These are phyloP conservation scores for Linum tenue DNA, from an alignment of 345 rosid genomes.

Conservation along the genomic window DNA sequence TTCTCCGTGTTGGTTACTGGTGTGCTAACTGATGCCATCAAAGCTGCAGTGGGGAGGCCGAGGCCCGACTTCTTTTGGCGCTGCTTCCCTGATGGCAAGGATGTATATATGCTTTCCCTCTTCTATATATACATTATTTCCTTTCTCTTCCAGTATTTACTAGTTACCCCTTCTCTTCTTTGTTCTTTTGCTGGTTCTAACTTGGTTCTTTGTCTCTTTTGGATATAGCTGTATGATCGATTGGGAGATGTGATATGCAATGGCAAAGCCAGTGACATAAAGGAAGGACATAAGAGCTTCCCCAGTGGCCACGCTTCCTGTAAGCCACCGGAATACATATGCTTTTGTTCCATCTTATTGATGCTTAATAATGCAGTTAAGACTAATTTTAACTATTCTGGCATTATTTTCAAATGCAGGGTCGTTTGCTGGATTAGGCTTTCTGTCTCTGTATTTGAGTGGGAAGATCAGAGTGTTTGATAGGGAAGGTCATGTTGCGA, in stretches of 20 bases:
- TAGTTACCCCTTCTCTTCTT: not conserved
- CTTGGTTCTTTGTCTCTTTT: not conserved
- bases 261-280: constrained; percentile 41
- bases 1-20: constrained; percentile 65
- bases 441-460: constrained; percentile 53
- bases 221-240: constrained; percentile 30
- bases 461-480: constrained; percentile 58
- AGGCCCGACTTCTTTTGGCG: constrained; percentile 97
- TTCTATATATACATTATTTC: not conserved
- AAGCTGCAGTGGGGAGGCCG: constrained; percentile 68
- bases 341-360: too few relatives aligned
- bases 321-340: constrained; percentile 14
- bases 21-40: constrained; percentile 69
- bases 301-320: constrained; percentile 88
- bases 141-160: not conserved
- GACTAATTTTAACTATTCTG: too few relatives aligned
- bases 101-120: constrained; percentile 18
- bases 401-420: constrained; percentile 23
- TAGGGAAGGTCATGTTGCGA: constrained; percentile 39
- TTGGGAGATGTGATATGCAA: constrained; percentile 69
- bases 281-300: constrained; percentile 83
- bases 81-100: constrained; percentile 87
- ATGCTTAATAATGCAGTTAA: too few relatives aligned
- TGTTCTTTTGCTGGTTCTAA: not conserved
- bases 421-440: constrained; percentile 61